phyloP scores from a whole-genome alignment of 2,329 filamentous ascomycete genomes.

The Fusarium nygamai region DNA sequence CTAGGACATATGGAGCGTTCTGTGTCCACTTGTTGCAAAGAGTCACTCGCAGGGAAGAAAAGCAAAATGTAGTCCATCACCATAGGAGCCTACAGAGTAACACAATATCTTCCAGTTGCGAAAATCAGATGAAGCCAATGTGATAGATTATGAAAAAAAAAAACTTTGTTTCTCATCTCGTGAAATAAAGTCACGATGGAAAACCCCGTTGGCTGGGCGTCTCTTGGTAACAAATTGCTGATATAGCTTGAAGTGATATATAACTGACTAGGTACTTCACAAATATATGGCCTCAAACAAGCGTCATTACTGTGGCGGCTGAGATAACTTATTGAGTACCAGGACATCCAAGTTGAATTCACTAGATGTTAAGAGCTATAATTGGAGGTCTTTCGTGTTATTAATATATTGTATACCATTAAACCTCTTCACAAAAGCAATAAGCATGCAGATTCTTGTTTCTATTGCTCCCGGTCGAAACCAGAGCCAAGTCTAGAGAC shows the following conservation, averaged over 20 bases:
- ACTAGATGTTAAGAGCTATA: not conserved
- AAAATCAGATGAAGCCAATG: not conserved
- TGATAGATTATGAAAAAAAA: not conserved
- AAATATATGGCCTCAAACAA: not conserved
- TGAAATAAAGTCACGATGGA: not conserved
- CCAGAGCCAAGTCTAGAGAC: not conserved
- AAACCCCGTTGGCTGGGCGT: not conserved
- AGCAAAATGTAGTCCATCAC: not conserved
- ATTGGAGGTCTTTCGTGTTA: not conserved
- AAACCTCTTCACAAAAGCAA: constrained; percentile 23
- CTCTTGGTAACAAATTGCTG: not conserved
- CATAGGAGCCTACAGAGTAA: not conserved
- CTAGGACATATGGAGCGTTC: not conserved
- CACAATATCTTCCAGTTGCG: not conserved
- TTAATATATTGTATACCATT: constrained; percentile 6
- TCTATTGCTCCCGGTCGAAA: not conserved
- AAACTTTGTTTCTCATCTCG: not conserved
- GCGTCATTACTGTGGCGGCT: not conserved
- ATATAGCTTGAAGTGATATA: not conserved
- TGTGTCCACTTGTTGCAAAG: not conserved
- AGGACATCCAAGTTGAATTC: not conserved
- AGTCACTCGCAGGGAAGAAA: not conserved
- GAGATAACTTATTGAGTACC: not conserved
- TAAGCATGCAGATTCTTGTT: not conserved
- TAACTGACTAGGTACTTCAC: too few species aligned